Percentiles rank a stretch among this genome's conserved stretches.
These are phyloP conservation scores for Jaltomata sinuosa DNA, from an alignment of 257 asterid species.

Conservation along the genomic window DNA sequence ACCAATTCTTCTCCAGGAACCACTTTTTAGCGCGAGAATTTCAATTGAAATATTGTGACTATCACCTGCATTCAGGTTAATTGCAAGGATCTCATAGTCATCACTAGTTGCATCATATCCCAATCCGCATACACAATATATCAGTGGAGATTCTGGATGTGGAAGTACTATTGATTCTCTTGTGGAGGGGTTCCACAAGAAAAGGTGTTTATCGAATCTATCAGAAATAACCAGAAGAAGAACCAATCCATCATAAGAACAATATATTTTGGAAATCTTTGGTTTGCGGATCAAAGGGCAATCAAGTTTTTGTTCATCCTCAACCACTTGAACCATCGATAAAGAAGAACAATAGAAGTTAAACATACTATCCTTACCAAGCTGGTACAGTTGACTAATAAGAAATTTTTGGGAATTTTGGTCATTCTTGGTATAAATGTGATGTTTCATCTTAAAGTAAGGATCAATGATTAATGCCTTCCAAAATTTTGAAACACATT, in stretches of 20 bases:
- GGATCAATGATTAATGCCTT: background rate
- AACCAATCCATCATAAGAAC: background rate
- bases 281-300: background rate
- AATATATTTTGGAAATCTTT: background rate
- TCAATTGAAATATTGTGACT: background rate
- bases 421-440: background rate
- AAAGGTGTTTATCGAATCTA: background rate
- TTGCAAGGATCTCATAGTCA: no score
- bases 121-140: no score
- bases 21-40: background rate
- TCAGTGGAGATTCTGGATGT: no score
- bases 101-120: no score
- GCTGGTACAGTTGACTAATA: background rate
- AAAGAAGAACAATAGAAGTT: background rate
- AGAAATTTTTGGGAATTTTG: background rate
- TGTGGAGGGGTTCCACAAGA: background rate
- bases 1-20: background rate
- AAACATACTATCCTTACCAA: background rate
- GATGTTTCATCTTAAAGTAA: background rate
- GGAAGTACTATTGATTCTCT: background rate
- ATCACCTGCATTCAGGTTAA: background rate
- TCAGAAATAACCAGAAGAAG: background rate
- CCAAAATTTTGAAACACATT: no score
- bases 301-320: background rate
- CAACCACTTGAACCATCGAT: background rate